Conservation (phyloP, 2,329 filamentous ascomycete genomes). For the Neofusicoccum cordaticola region DNA sequence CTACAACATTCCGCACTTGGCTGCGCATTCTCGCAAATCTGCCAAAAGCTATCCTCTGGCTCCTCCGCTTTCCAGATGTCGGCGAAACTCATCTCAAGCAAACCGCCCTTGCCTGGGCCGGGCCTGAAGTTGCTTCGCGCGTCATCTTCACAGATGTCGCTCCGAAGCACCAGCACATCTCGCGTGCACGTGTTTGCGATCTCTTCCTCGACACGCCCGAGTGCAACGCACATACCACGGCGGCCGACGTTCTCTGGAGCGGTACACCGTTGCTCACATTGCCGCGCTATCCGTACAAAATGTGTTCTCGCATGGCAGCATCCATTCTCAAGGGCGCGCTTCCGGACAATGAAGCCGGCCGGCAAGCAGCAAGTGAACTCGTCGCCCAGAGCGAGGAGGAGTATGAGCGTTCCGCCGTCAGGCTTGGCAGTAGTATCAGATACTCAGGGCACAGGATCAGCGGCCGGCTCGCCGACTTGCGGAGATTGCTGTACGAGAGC, state of each 20-base stretch:
- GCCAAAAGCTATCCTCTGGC: constrained; percentile 88
- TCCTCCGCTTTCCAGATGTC: constrained; percentile 92
- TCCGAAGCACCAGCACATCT: constrained; percentile 90
- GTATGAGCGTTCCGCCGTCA: constrained; percentile 66
- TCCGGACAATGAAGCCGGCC: constrained; percentile 67
- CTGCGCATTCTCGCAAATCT: constrained; percentile 81
- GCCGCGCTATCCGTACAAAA: constrained; percentile 92
- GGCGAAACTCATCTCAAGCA: constrained; percentile 81
- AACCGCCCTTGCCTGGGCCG: constrained; percentile 81
- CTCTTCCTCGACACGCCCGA: constrained; percentile 96
- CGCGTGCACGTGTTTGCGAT: constrained; percentile 85
- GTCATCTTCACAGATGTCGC: constrained; percentile 96
- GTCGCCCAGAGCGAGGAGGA: constrained; percentile 75
- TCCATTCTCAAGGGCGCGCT: constrained; percentile 89
- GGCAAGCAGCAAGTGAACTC: constrained; percentile 67
- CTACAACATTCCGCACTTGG: constrained; percentile 94
- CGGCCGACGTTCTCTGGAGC: constrained; percentile 93
- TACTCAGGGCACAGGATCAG: constrained; percentile 32
- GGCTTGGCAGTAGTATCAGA: constrained; percentile 31
- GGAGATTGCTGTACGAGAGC: constrained; percentile 76
- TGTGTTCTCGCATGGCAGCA: constrained; percentile 97
- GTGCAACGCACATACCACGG: constrained; percentile 97
- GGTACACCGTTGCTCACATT: constrained; percentile 89
- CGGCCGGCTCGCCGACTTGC: constrained; percentile 74
- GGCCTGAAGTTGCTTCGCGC: constrained; percentile 76